These are phyloP conservation scores for Hibiscus tridactylites DNA, from an alignment of 345 rosid genomes.

Conservation along the genomic window DNA sequence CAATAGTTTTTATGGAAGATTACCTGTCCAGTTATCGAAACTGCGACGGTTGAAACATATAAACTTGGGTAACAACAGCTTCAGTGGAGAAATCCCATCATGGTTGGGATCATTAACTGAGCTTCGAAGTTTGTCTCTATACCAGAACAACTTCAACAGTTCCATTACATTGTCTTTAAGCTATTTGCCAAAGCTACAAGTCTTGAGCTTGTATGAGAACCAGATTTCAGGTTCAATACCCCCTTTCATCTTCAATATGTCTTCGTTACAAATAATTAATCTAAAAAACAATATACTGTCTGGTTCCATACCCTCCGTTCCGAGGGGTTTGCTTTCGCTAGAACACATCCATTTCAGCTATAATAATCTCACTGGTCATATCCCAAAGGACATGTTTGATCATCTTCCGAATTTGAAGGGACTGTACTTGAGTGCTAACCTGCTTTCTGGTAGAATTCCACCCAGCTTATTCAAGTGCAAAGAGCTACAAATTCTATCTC, in stretches of 20 bases:
- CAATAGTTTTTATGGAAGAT: neutral
- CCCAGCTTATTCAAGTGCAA: no score
- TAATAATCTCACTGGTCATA: no score
- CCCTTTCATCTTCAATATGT: neutral
- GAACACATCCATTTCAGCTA: no score
- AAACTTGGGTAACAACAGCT: neutral
- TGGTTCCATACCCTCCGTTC: no score
- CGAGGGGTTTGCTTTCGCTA: neutral
- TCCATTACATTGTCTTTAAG: neutral
- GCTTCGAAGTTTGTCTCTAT: neutral
- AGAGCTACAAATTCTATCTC: no score
- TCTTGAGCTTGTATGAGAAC: neutral
- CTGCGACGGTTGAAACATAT: neutral
- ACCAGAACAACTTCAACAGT: neutral
- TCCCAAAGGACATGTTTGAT: no score
- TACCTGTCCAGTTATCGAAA: neutral
- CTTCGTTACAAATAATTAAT: neutral
- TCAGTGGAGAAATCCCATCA: neutral
- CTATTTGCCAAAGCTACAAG: neutral
- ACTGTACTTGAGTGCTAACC: no score
- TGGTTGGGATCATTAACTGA: neutral
- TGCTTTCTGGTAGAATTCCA: no score
- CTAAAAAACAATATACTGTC: neutral
- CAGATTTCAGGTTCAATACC: conserved; percentile 1
- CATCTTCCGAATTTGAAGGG: no score